Evolutionary conservation across 2,329 filamentous ascomycete species (phyloP).

Genomic region (Colletotrichum somersetense): DNA sequence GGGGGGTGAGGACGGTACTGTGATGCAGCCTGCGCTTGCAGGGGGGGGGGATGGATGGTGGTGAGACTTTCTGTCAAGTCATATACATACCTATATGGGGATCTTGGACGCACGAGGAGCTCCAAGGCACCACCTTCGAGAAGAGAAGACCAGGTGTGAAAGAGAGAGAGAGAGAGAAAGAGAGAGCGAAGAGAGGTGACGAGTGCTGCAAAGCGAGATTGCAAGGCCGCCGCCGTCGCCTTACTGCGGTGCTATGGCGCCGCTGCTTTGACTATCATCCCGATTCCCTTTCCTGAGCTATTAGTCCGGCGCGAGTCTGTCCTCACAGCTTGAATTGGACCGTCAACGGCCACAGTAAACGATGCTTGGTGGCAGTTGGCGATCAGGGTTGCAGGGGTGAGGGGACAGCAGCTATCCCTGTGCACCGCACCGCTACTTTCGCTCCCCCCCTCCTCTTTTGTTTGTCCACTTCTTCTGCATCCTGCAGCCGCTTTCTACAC

Average conservation of each 20-base stretch:
- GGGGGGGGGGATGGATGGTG: constrained; percentile 32
- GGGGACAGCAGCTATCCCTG: constrained; percentile 38
- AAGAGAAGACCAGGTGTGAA: constrained; percentile 14
- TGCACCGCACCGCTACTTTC: constrained; percentile 39
- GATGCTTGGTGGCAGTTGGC: constrained; percentile 42
- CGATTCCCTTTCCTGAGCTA: constrained; percentile 25
- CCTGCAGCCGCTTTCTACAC: constrained; percentile 34
- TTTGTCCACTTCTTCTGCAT: constrained; percentile 38
- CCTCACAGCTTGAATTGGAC: constrained; percentile 26
- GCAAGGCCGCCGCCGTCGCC: constrained; percentile 20
- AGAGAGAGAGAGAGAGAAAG: constrained; percentile 15
- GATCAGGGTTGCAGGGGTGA: constrained; percentile 41
- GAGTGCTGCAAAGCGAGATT: constrained; percentile 30
- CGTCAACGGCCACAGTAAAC: constrained; percentile 40
- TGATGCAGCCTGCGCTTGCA: constrained; percentile 40
- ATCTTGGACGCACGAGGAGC: constrained; percentile 9
- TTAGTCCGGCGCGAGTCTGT: constrained; percentile 38
- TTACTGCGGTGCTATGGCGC: constrained; percentile 19
- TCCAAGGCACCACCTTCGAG: not conserved
- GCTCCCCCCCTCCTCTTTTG: constrained; percentile 28
- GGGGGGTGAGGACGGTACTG: constrained; percentile 30
- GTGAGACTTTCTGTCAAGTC: constrained; percentile 42
- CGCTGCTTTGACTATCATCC: constrained; percentile 39
- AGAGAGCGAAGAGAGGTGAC: constrained; percentile 4
- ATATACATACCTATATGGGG: constrained; percentile 27